Evolutionary conservation across 2,329 filamentous ascomycete genomes (phyloP).

Genomic region (Sporothrix euskadiensis): DNA sequence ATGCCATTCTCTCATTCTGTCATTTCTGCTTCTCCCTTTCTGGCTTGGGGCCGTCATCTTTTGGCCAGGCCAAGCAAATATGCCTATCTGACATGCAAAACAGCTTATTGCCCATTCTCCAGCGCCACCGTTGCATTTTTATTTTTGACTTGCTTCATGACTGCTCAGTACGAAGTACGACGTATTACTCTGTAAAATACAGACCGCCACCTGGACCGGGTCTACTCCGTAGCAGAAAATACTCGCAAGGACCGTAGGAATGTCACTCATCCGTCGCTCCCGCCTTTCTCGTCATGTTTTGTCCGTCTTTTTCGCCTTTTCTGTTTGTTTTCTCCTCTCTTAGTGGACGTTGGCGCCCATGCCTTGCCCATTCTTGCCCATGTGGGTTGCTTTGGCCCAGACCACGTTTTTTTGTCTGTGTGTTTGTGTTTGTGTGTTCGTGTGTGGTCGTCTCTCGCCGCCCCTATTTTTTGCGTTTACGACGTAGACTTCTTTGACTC

Average conservation of each 20-base stretch:
- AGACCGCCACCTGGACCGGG: slow-evolving; percentile 7
- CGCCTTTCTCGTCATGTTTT: background rate
- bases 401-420: slow-evolving; percentile 8
- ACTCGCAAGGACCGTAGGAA: background rate
- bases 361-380: background rate
- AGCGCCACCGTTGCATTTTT: slow-evolving; percentile 7
- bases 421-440: background rate
- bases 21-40: slow-evolving; percentile 8
- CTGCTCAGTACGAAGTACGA: background rate
- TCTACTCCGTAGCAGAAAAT: background rate
- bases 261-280: background rate
- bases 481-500: background rate
- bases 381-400: background rate
- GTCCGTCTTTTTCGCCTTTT: background rate
- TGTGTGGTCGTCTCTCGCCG: background rate
- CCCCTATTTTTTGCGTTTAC: slow-evolving; percentile 13
- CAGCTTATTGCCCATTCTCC: background rate
- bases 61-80: background rate
- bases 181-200: background rate
- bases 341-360: slow-evolving; percentile 1
- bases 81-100: background rate
- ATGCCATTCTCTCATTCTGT: background rate
- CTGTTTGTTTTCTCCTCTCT: background rate
- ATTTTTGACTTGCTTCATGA: background rate
- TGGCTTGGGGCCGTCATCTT: slow-evolving; percentile 4